These are phyloP conservation scores for Colletotrichum chlorophyti DNA, from an alignment of 2,329 filamentous ascomycete genomes.

Conservation along the genomic window DNA sequence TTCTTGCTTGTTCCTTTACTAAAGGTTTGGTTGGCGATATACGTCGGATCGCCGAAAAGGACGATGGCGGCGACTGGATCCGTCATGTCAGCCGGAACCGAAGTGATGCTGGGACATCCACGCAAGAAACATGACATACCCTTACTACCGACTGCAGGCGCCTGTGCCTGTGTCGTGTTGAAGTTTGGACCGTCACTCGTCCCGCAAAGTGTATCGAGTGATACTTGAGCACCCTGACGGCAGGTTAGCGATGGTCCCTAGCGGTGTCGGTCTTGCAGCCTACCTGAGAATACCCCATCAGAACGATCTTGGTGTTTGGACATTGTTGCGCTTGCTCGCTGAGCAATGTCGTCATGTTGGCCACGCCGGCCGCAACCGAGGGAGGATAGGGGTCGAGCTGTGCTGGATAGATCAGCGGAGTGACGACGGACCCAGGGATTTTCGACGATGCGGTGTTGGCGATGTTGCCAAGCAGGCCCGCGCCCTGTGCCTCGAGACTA, in stretches of 20 bases:
- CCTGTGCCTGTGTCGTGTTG: conserved; percentile 34
- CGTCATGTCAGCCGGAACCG: not conserved
- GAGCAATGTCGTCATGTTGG: conserved; percentile 39
- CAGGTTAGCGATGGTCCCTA: no score
- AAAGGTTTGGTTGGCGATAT: conserved; percentile 43
- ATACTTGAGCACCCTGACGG: conserved; percentile 46
- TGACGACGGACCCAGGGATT: conserved; percentile 42
- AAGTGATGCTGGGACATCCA: no score
- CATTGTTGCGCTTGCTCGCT: conserved; percentile 41
- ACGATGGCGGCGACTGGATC: conserved; percentile 46
- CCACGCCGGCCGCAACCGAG: conserved; percentile 43
- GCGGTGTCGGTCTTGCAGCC: not conserved
- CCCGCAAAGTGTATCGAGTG: conserved; percentile 47
- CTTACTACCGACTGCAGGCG: conserved; percentile 38
- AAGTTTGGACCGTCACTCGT: conserved; percentile 34
- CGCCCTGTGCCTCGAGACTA: conserved; percentile 41
- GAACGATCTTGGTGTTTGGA: conserved; percentile 45
- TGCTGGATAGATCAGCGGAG: conserved; percentile 48
- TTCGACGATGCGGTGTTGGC: conserved; percentile 39
- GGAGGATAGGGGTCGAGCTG: conserved; percentile 39
- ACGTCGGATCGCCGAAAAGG: conserved; percentile 49
- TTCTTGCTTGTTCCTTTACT: conserved; percentile 43
- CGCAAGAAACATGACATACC: conserved; percentile 37
- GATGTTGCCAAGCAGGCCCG: conserved; percentile 42
- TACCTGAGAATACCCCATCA: conserved; percentile 51